Evolutionary conservation across 148 eudicot species (phyloP), one percentile per base, ranked within the genome.

Genomic region (Dianthus caryophyllus): DNA sequence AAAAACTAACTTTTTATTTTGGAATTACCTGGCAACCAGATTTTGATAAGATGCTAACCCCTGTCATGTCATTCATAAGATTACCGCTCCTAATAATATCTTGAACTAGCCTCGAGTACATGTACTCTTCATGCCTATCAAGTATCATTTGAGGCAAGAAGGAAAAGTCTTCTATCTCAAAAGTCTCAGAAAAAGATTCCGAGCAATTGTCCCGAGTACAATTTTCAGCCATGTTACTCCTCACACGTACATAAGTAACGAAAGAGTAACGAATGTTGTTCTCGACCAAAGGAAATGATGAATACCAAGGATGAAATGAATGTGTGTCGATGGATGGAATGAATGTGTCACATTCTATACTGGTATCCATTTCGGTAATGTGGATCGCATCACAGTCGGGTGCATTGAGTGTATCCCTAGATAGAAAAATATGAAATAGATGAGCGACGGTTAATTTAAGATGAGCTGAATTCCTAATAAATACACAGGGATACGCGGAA

Each of bases 341-440:
- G 75, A 94, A 90, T 59, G 96, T 88, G 73, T 94, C 99, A 77
- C 99, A 94, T 70, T 84, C 84, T 69, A 94, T 70, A 51, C 41
- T 67, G 12, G 81, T 68, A 82, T 84, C 87, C 61, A 94, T 90
- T 69, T 88, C 93, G 3, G 99, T 88, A 33, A 90, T 69, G 75
- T 94, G 97, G 75, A 94, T 81, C 8, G 97, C 99, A 65, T 88
- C 93, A 72, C 97, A 90, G 71, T 75, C 88, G 65, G 86, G 87
- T 30, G 84, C 84, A 78, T 94, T 88, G 8, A 90, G 90, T 16
- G 93, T 59, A 70, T 94, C 99, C 85, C 99, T 94, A 83, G 69
- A 55, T 31, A 69, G 17, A 63, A 77, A 61, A 29, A 33, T 33
- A n/a, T n/a, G n/a, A n/a, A n/a, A n/a, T n/a, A n/a, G n/a, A n/a